Percentiles rank a stretch among this genome's conserved stretches.
Evolutionary conservation across 192 early-diverging fungal species (phyloP).

Genomic region (Entrophospora sp.): DNA sequence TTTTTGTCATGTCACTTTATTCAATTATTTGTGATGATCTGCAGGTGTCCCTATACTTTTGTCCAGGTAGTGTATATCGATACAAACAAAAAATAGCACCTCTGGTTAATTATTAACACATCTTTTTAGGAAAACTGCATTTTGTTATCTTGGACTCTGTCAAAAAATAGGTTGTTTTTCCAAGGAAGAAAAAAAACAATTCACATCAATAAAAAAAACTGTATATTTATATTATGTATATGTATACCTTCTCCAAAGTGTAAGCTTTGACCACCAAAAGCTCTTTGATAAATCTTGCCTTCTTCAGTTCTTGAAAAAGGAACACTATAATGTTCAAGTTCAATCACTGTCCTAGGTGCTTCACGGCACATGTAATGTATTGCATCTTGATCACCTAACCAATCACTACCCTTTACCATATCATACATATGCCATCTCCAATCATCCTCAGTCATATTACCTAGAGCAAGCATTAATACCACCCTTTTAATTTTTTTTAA

Average conservation of each 20-base stretch:
- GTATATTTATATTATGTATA: too few relatives aligned
- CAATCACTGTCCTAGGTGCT: constrained; percentile 88
- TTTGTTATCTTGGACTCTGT: too few relatives aligned
- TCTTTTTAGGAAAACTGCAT: too few relatives aligned
- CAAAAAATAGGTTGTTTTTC: too few relatives aligned
- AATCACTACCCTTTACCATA: constrained; percentile 96
- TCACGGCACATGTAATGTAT: constrained; percentile 99
- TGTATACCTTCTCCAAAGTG: constrained; percentile 80
- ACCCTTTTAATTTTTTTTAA: constrained; percentile 41
- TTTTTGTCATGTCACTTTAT: too few relatives aligned
- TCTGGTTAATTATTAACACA: too few relatives aligned
- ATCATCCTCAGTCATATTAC: constrained; percentile 99
- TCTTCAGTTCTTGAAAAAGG: constrained; percentile 96
- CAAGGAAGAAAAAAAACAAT: too few relatives aligned
- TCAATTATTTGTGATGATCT: too few relatives aligned
- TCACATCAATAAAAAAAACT: too few relatives aligned
- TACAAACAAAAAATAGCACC: too few relatives aligned
- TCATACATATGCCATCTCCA: constrained; percentile 99
- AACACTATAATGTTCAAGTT: constrained; percentile 95
- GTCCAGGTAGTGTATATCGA: too few relatives aligned
- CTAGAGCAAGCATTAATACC: constrained; percentile 98
- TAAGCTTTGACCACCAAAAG: constrained; percentile 93
- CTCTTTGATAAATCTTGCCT: constrained; percentile 97
- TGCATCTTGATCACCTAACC: constrained; percentile 99
- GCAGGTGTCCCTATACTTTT: too few relatives aligned